Evolutionary conservation across 192 early-diverging fungal species (phyloP).

Genomic region (Coemansia aciculifera): DNA sequence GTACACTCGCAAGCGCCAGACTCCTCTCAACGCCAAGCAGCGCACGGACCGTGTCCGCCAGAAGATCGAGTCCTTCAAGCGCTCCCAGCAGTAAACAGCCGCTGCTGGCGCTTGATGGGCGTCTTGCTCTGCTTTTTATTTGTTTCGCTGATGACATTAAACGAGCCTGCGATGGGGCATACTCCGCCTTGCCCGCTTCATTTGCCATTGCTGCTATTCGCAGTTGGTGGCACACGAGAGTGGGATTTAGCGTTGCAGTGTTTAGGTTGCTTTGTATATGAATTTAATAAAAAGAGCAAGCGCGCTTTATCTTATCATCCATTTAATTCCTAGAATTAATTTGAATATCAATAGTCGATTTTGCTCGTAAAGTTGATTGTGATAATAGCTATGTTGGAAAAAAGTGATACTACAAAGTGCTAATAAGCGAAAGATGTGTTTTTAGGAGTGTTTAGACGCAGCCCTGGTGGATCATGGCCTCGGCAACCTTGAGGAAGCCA

Average conservation of each 20-base stretch:
- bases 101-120: not conserved
- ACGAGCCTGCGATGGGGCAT: constrained; percentile 54
- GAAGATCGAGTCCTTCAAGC: constrained; percentile 81
- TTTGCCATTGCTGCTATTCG: not conserved
- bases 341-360: not conserved
- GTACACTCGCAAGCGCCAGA: constrained; percentile 67
- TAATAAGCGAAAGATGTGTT: not conserved
- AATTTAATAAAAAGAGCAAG: constrained; percentile 22
- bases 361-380: not conserved
- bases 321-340: not conserved
- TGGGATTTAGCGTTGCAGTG: constrained; percentile 40
- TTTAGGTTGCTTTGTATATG: constrained; percentile 35
- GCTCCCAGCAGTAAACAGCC: constrained; percentile 27
- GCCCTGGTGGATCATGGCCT: constrained; percentile 59
- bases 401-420: constrained; percentile 4
- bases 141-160: constrained; percentile 30
- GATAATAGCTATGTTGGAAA: not conserved
- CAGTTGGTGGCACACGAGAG: not conserved
- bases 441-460: constrained; percentile 29
- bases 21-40: constrained; percentile 87
- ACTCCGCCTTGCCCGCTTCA: constrained; percentile 40
- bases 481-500: constrained; percentile 60
- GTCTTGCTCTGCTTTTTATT: not conserved
- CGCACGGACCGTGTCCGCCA: constrained; percentile 84
- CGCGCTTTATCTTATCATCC: not conserved